Percentiles rank a stretch among this genome's conserved stretches.
Conservation (phyloP, 768 basidiomycete species). For the Saitozyma sp. region DNA sequence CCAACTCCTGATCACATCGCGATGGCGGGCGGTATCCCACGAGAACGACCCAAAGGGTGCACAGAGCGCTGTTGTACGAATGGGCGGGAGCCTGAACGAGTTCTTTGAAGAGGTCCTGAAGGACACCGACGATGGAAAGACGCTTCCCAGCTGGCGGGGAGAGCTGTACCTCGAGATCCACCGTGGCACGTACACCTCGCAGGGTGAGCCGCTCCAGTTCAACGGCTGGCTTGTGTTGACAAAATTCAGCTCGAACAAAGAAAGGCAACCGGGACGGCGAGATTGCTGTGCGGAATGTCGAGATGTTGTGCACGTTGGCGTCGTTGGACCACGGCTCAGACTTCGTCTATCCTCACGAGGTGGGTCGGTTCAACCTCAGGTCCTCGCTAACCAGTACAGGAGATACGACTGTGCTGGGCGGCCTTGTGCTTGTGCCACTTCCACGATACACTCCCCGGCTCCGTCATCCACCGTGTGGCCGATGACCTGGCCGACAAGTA, state of each 20-base stretch:
- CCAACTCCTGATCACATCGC: slow-evolving; percentile 62
- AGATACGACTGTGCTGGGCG: slow-evolving; percentile 84
- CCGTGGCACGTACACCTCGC: too few relatives aligned
- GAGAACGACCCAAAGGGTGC: slow-evolving; percentile 65
- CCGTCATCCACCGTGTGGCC: slow-evolving; percentile 70
- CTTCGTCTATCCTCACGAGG: slow-evolving; percentile 74
- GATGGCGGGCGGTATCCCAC: slow-evolving; percentile 79
- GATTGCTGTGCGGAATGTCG: slow-evolving; percentile 77
- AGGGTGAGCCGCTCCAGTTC: too few relatives aligned
- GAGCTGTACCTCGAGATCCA: too few relatives aligned
- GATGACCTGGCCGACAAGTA: slow-evolving; percentile 87
- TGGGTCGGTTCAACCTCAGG: neutral
- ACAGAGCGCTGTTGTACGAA: slow-evolving; percentile 77
- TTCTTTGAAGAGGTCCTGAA: slow-evolving; percentile 77
- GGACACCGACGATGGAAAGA: slow-evolving; percentile 64
- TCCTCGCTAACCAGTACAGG: too few relatives aligned
- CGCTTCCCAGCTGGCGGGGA: slow-evolving; percentile 70
- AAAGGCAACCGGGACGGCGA: slow-evolving; percentile 92
- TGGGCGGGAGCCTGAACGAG: slow-evolving; percentile 77
- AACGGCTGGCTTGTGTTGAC: too few relatives aligned
- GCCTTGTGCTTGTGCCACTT: slow-evolving; percentile 64
- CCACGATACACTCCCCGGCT: slow-evolving; percentile 65
- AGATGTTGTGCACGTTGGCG: slow-evolving; percentile 82
- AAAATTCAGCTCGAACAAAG: slow-evolving; percentile 93
- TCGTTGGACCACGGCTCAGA: slow-evolving; percentile 56